Evolutionary conservation across 1,284 basidiomycete species (phyloP).

Genomic region (Neolentinus lepideus): DNA sequence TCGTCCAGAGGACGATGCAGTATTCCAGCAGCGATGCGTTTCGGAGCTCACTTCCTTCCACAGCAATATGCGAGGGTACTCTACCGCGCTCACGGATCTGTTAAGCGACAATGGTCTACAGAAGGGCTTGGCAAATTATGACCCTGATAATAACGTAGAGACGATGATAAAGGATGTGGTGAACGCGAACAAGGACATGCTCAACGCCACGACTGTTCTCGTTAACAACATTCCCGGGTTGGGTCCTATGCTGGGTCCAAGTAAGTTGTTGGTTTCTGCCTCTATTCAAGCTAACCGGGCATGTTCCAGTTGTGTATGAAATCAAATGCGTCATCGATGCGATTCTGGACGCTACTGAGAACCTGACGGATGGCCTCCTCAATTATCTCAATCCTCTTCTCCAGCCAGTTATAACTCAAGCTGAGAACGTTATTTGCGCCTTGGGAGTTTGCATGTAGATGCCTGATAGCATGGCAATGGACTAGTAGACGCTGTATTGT

Average conservation of each 20-base stretch:
- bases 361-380: conserved; percentile 39
- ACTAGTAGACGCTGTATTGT: no score
- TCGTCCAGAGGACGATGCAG: conserved; percentile 20
- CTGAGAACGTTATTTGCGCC: conserved; percentile 17
- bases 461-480: no score
- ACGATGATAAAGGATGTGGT: conserved; percentile 40
- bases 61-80: conserved; percentile 29
- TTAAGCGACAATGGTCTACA: conserved; percentile 19
- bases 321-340: conserved; percentile 42
- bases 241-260: conserved; percentile 43
- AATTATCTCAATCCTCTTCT: conserved; percentile 32
- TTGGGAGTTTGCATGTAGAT: conserved; percentile 15
- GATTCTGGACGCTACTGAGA: conserved; percentile 38
- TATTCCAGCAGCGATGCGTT: conserved; percentile 30
- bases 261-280: conserved; percentile 29
- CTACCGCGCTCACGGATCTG: conserved; percentile 26
- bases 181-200: conserved; percentile 37
- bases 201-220: conserved; percentile 31
- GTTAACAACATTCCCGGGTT: conserved; percentile 33
- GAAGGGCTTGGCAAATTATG: conserved; percentile 49
- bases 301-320: conserved; percentile 32
- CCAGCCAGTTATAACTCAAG: conserved; percentile 15
- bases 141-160: conserved; percentile 36
- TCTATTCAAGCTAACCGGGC: conserved; percentile 3
- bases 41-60: conserved; percentile 32